Evolutionary conservation across 176 grass and related monocot genomes (phyloP).

Genomic region (Cenchrus purpureus): DNA sequence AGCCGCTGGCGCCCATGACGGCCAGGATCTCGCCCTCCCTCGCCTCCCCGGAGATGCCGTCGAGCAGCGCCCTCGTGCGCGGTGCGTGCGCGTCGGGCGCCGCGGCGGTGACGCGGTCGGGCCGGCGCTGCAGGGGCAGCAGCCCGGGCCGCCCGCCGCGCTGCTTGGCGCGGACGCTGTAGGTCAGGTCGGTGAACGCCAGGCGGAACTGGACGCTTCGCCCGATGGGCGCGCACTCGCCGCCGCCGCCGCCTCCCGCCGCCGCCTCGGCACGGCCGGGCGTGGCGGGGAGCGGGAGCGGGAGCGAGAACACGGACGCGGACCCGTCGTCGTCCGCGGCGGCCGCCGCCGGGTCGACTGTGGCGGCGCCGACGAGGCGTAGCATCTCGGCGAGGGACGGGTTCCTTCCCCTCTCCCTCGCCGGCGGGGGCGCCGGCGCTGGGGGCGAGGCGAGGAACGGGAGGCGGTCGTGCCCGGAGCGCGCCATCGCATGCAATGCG

Average conservation of each 20-base stretch:
- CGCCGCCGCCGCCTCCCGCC: not conserved
- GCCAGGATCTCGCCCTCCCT: constrained; percentile 82
- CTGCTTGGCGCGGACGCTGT: constrained; percentile 59
- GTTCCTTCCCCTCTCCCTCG: constrained; percentile 30
- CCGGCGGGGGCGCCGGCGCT: not conserved
- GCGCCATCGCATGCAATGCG: constrained; percentile 54
- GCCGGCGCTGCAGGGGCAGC: constrained; percentile 12
- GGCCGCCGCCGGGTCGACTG: constrained; percentile 16
- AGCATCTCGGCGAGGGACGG: constrained; percentile 71
- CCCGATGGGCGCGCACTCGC: constrained; percentile 11
- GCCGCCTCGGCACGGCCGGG: not conserved
- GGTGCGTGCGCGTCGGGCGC: constrained; percentile 31
- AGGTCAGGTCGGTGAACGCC: constrained; percentile 65
- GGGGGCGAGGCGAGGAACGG: constrained; percentile 48
- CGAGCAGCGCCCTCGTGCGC: constrained; percentile 59
- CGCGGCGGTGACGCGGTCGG: constrained; percentile 38
- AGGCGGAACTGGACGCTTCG: constrained; percentile 64
- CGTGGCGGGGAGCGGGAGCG: constrained; percentile 18
- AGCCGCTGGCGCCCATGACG: constrained; percentile 87
- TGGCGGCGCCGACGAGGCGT: constrained; percentile 70
- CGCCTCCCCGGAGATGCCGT: constrained; percentile 73
- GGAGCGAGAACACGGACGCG: constrained; percentile 18
- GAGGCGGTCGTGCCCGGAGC: constrained; percentile 40
- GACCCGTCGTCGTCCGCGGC: constrained; percentile 32
- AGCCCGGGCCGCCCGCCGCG: not conserved